Base-by-base conservation (phyloP, 2,329 filamentous ascomycete genomes). In the Gliomastix tumulicola region DNA sequence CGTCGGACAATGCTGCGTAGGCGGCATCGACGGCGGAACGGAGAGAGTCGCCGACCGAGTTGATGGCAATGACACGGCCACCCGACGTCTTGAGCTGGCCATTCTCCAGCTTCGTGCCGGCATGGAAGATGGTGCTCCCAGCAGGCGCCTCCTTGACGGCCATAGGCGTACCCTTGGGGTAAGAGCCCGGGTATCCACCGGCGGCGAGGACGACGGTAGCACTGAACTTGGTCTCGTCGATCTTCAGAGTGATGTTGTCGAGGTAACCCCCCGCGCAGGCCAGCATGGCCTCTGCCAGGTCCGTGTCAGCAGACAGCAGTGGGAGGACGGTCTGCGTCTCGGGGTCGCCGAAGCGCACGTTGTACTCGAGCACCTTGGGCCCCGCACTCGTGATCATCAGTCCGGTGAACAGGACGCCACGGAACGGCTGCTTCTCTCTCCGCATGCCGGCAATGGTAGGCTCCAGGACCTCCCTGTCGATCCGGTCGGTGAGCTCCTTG, bases 131-230 rank as follows among this genome's bases (percentile, higher is more conserved):
- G 43, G 84, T 79, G 35, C 59, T 58, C n/a, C 63, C 68, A 3
- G 58, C 45, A 35, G 61, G 68, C 37, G 65, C 63, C 17, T 55
- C 48, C 15, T 58, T 52, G 10, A 83, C 65, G 35, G 56, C 60
- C 60, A 74, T 83, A 46, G 60, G 66, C 30, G 63, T 84, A 37
- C 87, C 88, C 66, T 94, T 95, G 36, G 76, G 72, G 58, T 97
- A 97, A 2, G 77, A 69, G 38, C 82, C 85, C 6, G 92, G 92
- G 56, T 98, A 98, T 4, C 92, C 92, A 17, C 83, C 87, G 8
- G 92, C 85, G 37, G 90, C 88, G 15, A 94, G 82, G n/a, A 97
- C 88, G 22, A 98, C 88, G 2, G 90, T 97, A 19, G 88, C 84
- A 44, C 88, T 88, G 53, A 83, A 92, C 43, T 76, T 78, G 34